Evolutionary conservation across 2,329 filamentous ascomycete species (phyloP).

Genomic region (Xylaria sp.): DNA sequence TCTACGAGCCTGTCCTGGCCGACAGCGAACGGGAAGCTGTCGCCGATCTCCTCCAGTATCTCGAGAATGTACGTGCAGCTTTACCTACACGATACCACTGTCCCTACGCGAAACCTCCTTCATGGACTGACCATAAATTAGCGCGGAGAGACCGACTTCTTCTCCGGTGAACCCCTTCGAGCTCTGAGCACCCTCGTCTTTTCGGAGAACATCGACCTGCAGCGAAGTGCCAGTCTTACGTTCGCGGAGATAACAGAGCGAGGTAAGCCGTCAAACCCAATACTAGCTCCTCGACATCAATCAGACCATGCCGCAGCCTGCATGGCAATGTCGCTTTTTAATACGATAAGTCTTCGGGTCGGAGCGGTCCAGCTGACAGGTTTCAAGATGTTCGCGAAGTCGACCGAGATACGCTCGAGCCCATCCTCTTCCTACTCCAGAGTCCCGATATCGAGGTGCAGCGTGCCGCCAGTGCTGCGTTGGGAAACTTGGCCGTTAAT

Average conservation of each 20-base stretch:
- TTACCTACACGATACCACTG: not conserved
- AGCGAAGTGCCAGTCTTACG: slow-evolving; percentile 93
- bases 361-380: slow-evolving; percentile 8
- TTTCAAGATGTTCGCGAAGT: slow-evolving; percentile 86
- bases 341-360: not conserved
- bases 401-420: slow-evolving; percentile 88
- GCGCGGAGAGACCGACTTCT: slow-evolving; percentile 97
- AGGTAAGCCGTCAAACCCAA: slow-evolving; percentile 52
- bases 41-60: slow-evolving; percentile 87
- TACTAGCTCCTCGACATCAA: not conserved
- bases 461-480: slow-evolving; percentile 87
- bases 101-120: not conserved
- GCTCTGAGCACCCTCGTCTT: slow-evolving; percentile 94
- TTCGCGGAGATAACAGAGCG: slow-evolving; percentile 98
- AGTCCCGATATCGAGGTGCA: slow-evolving; percentile 97
- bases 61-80: slow-evolving; percentile 74
- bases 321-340: not conserved
- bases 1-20: slow-evolving; percentile 82
- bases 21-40: slow-evolving; percentile 97
- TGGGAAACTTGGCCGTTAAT: slow-evolving; percentile 95
- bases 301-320: not conserved
- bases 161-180: slow-evolving; percentile 87
- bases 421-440: slow-evolving; percentile 90
- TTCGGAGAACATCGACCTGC: slow-evolving; percentile 96
- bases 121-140: slow-evolving; percentile 40